Evolutionary conservation across 2,329 filamentous ascomycete genomes (phyloP), one percentile per base, ranked within the genome.

Genomic region (Alternaria ventricosa): DNA sequence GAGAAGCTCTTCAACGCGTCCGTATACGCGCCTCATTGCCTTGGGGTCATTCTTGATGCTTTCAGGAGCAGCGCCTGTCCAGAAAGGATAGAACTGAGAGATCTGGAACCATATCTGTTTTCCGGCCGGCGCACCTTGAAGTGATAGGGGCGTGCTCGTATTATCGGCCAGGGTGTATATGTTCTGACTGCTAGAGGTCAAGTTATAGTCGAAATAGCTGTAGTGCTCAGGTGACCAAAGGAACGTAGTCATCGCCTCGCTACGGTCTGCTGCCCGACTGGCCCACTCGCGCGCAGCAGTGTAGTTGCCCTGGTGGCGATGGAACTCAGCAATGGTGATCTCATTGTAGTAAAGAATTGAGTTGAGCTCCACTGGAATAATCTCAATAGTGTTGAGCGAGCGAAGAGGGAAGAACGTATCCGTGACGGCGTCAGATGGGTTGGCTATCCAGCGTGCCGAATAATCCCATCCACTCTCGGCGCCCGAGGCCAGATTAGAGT

Each of bases 381-480:
- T 84, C 49, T 87, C 83, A 60, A 81, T 80, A 7, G 85, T 85
- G 75, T 90, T 90, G 46, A 91, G 83, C 13, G 85, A 89, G 30
- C 89, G 86, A 9, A 91, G 82, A 0, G 89, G 89, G 78, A 91
- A 91, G 75, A 88, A 90, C 20, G 85, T 82, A 69, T 90, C 87
- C 25, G 81, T 78, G 33, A 84, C 84, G 7, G 89, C 88, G 71
- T 90, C 88, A 5, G 79, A 75, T 0, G 88, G 88, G 22, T 83
- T 85, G 10, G 81, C 79, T 43, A 90, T 78, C 86, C 86, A 91
- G 55, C 89, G 85, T 0, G 84, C 79, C 9, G 79, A 82, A 70
- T 90, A 92, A 74, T 92, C 89, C 85, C 87, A 88, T 27, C 89
- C 89, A 6, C 85, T 87, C 75, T 91, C 89, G 20, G 89, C 89